Percentiles rank a stretch among this genome's conserved stretches.
Conservation (phyloP, 148 eudicot species). For the Diospyros lotus region DNA sequence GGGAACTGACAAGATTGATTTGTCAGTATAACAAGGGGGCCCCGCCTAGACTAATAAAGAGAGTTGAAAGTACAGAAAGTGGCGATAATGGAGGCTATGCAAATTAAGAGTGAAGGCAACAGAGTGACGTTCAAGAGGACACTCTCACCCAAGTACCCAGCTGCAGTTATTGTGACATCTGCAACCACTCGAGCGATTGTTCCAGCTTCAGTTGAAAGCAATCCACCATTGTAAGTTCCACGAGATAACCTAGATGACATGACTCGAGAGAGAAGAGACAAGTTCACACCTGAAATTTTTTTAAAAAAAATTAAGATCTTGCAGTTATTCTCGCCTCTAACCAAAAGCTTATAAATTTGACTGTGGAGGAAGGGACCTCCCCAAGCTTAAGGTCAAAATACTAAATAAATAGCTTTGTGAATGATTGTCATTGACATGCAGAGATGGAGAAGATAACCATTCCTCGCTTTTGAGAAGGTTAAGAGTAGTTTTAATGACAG, state of each 20-base stretch:
- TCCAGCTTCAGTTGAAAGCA: constrained; percentile 94
- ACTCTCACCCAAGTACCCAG: constrained; percentile 65
- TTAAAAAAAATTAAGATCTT: too few species aligned
- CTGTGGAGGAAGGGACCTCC: too few species aligned
- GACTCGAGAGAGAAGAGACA: constrained; percentile 88
- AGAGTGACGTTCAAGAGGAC: constrained; percentile 65
- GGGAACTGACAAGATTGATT: too few species aligned
- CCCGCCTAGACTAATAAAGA: constrained; percentile 37
- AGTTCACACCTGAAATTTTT: constrained; percentile 59
- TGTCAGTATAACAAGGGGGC: too few species aligned
- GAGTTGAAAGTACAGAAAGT: constrained; percentile 86
- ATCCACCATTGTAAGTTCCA: constrained; percentile 92
- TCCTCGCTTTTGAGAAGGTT: too few species aligned
- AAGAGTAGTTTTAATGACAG: too few species aligned
- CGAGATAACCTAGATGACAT: constrained; percentile 96
- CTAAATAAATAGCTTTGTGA: too few species aligned
- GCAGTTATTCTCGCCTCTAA: too few species aligned
- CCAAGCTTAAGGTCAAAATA: too few species aligned
- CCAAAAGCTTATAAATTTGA: too few species aligned
- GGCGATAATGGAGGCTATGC: constrained; percentile 63
- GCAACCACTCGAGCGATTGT: constrained; percentile 91
- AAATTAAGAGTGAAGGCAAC: constrained; percentile 76
- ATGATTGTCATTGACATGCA: too few species aligned
- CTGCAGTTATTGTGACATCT: constrained; percentile 80
- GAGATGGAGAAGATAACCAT: too few species aligned